These are phyloP conservation scores for Aspergillus quadricinctus DNA, from an alignment of 2,329 filamentous ascomycete genomes.

Conservation along the genomic window DNA sequence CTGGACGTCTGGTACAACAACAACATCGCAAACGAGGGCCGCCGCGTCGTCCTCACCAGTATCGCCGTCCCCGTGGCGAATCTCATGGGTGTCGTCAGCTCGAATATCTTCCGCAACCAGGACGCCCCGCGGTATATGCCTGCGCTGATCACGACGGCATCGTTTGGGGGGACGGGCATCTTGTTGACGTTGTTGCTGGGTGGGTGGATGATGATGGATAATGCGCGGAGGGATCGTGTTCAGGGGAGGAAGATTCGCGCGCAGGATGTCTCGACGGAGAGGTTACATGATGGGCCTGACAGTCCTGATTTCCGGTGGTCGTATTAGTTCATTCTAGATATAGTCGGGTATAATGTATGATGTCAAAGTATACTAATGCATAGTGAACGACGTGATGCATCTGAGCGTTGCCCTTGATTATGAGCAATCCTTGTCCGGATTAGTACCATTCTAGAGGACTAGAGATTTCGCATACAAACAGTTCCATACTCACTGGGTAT, in stretches of 20 bases:
- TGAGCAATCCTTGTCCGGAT: no score
- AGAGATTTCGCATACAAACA: no score
- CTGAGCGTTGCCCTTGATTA: no score
- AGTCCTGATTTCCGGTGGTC: slow-evolving; percentile 56
- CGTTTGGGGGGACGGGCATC: slow-evolving; percentile 53
- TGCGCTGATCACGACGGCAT: slow-evolving; percentile 56
- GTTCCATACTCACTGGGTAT: no score
- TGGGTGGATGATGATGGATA: slow-evolving; percentile 62
- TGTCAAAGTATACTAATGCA: no score
- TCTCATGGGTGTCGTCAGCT: slow-evolving; percentile 67
- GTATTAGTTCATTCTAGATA: no score
- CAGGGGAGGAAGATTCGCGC: slow-evolving; percentile 55
- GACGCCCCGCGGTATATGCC: slow-evolving; percentile 65
- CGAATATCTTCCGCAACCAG: slow-evolving; percentile 62
- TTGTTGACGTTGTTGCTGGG: slow-evolving; percentile 54
- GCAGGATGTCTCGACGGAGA: slow-evolving; percentile 54
- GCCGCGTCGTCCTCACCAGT: slow-evolving; percentile 64
- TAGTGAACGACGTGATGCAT: no score
- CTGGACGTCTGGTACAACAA: slow-evolving; percentile 71
- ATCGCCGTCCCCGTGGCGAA: slow-evolving; percentile 72
- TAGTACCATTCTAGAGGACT: no score
- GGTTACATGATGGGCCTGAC: slow-evolving; percentile 52
- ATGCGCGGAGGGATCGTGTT: slow-evolving; percentile 54
- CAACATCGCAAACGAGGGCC: slow-evolving; percentile 73
- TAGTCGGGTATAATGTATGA: no score